Evolutionary conservation across 164 flowering plant species (phyloP).

Genomic region (Sedum album): DNA sequence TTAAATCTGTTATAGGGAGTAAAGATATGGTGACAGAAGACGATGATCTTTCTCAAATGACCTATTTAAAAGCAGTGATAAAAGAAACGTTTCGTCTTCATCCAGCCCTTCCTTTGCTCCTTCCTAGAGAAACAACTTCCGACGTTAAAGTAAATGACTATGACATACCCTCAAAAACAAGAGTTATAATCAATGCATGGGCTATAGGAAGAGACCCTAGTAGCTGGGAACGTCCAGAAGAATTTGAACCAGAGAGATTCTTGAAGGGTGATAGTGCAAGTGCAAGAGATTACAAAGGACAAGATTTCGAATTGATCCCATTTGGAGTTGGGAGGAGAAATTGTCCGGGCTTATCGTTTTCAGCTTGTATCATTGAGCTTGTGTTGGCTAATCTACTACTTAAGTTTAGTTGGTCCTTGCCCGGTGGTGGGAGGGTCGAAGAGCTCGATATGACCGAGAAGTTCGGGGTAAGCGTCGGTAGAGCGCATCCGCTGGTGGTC

Average conservation of each 20-base stretch:
- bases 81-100: too few species aligned
- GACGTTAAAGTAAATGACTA: constrained; percentile 18
- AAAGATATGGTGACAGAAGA: constrained; percentile 12
- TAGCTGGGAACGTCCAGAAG: constrained; percentile 10
- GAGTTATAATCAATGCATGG: not conserved
- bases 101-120: constrained; percentile 21
- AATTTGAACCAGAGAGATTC: constrained; percentile 6
- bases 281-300: constrained; percentile 8
- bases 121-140: constrained; percentile 16
- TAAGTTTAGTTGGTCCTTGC: constrained; percentile 17
- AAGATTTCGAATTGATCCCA: constrained; percentile 13
- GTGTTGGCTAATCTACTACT: constrained; percentile 15
- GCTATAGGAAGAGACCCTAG: constrained; percentile 9
- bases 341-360: constrained; percentile 9
- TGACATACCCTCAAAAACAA: constrained; percentile 13
- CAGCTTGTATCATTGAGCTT: constrained; percentile 8
- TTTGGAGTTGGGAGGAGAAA: constrained; percentile 13
- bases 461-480: not conserved
- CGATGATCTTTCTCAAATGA: constrained; percentile 15
- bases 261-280: constrained; percentile 4
- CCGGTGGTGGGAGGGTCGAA: constrained; percentile 2
- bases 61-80: constrained; percentile 23
- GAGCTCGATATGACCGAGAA: constrained; percentile 7
- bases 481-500: constrained; percentile 4
- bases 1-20: not conserved